Evolutionary conservation across 371 early-diverging fungal genomes (phyloP).

Genomic region (Mortierella sp.): DNA sequence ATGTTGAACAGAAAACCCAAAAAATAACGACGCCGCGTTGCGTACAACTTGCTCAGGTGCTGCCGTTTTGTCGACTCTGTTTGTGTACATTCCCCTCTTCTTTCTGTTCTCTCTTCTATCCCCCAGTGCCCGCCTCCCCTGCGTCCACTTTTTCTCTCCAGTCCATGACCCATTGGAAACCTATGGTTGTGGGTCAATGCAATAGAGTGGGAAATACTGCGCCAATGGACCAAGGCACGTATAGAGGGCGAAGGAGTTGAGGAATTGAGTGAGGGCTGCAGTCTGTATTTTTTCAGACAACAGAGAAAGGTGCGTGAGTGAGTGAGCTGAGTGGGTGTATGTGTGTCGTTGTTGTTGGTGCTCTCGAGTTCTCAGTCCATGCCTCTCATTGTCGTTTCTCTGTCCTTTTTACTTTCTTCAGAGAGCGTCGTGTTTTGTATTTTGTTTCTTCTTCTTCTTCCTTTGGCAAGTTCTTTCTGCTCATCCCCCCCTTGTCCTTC

Average conservation of each 20-base stretch:
- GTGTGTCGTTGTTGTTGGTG: neutral
- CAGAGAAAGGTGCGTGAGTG: neutral
- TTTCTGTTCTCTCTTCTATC: neutral
- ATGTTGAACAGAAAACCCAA: neutral
- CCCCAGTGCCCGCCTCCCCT: neutral
- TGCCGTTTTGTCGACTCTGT: neutral
- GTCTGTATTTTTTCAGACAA: neutral
- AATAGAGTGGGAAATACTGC: constrained; percentile 8
- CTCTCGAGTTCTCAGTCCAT: neutral
- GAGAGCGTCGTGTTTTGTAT: neutral
- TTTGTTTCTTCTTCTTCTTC: neutral
- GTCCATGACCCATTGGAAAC: neutral
- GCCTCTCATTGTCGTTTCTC: neutral
- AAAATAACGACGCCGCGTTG: neutral
- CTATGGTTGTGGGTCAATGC: neutral
- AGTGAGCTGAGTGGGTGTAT: neutral
- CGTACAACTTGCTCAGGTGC: neutral
- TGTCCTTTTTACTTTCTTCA: neutral
- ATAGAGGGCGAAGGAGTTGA: neutral
- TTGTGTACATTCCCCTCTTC: neutral
- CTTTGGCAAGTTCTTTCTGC: neutral
- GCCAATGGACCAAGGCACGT: neutral
- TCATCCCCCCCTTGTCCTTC: neutral
- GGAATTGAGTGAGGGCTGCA: neutral
- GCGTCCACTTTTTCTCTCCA: neutral